Evolutionary conservation across 768 basidiomycete genomes (phyloP), one percentile per base, ranked within the genome.

Genomic region (Phanerochaete sordida): DNA sequence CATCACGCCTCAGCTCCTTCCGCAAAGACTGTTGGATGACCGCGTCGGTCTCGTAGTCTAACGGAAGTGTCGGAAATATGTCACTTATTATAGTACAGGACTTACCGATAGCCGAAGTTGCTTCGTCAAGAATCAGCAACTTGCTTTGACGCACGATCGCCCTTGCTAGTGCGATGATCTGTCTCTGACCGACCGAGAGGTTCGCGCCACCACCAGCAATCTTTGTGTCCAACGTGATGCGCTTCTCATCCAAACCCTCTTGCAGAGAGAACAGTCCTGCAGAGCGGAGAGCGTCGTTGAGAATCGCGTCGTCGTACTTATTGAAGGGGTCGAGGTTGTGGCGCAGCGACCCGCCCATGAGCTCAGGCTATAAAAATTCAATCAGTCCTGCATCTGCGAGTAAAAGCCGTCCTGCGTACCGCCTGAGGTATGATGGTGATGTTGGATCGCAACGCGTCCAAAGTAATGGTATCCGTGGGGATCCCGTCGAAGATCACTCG

Each of bases 361-460:
- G 70, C 35, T 79, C 76, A 26, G 75, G 69, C 67, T 73, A 59
- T 24, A 13, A 39, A 83, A 3, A 52, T 84, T 78, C 54, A 76
- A 30, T 23, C 65, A 49, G 55, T 76, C 0, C 9, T 83, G 71
- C 8, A 84, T 72, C 8, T 75, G 77, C 39, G n/a, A 28, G 19
- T 9, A 52, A 33, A 30, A 21, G 5, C 19, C 16, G 8, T 12
- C 15, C 3, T 26, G 62, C 80, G 66, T 62, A 82, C 82, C 37
- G 74, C 66, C 65, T 85, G 84, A 3, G 84, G 84, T 33, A 85
- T 84, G 69, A 84, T 83, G 43, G 84, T 85, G 51, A 86, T 78
- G 56, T 76, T 76, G 0, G 77, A 74, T 7, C 85, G 72, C 6
- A 86, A 72, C 6, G 77, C 77, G 45, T 84, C 76, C 1, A 86